A percentile compares a stretch with the other conserved stretches of the same genome.
phyloP scores from a whole-genome alignment of 176 grass and related monocot species.

The Triticum timopheevii region DNA sequence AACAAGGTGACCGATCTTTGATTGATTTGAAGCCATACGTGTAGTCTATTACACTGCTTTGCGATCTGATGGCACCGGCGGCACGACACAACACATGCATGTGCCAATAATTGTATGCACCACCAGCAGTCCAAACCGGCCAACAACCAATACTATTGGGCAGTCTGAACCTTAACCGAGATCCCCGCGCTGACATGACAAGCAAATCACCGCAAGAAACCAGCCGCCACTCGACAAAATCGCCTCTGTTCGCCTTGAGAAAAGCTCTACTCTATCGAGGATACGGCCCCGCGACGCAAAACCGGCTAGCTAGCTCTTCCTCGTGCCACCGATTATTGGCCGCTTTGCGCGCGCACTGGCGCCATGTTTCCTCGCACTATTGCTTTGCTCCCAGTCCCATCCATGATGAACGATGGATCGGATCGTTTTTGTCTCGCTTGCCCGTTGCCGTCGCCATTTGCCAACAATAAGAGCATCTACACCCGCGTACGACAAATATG shows the following conservation, averaged over 20 bases:
- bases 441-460: too few species aligned
- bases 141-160: not conserved
- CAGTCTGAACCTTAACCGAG: not conserved
- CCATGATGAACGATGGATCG: not conserved
- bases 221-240: not conserved
- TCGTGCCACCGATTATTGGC: not conserved
- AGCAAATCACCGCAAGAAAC: not conserved
- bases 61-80: not conserved
- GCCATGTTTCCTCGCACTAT: not conserved
- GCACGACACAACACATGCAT: not conserved
- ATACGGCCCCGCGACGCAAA: too few species aligned
- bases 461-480: too few species aligned
- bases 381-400: not conserved
- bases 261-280: too few species aligned
- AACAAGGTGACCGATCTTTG: not conserved
- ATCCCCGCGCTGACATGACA: not conserved
- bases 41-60: not conserved
- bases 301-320: too few species aligned
- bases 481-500: too few species aligned
- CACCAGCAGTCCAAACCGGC: too few species aligned
- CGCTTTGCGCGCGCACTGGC: not conserved
- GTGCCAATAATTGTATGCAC: not conserved
- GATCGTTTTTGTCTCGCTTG: not conserved
- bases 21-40: not conserved
- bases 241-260: not conserved